These are phyloP conservation scores for Neofusicoccum ribis DNA, from an alignment of 2,329 filamentous ascomycete genomes.

Conservation along the genomic window DNA sequence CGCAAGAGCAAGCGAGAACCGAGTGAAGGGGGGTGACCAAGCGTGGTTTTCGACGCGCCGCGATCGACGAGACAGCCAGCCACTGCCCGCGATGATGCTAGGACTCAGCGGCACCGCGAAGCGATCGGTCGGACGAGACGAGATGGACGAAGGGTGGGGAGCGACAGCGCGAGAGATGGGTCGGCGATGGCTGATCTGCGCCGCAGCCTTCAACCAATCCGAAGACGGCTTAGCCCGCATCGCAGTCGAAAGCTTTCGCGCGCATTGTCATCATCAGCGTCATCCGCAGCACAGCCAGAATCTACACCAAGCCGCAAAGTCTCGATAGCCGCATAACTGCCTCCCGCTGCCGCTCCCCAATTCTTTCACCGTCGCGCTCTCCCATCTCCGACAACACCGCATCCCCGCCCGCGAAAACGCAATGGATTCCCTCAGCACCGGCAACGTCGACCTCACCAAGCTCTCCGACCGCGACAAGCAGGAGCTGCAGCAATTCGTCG, in stretches of 20 bases:
- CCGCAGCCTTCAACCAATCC: background rate
- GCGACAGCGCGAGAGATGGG: background rate
- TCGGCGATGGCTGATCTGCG: conserved; percentile 2
- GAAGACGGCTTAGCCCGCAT: background rate
- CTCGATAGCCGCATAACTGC: background rate
- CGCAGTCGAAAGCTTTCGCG: conserved; percentile 6
- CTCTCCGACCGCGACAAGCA: conserved; percentile 81
- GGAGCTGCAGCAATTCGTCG: conserved; percentile 83
- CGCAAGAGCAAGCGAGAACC: background rate
- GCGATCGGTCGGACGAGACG: background rate
- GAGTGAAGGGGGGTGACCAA: too few species aligned
- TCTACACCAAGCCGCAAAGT: background rate
- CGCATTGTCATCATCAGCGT: conserved; percentile 16
- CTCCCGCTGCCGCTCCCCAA: too few species aligned
- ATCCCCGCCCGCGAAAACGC: background rate
- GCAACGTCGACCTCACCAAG: conserved; percentile 61
- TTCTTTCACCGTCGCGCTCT: background rate
- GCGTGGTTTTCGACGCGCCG: background rate
- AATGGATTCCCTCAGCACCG: conserved; percentile 8
- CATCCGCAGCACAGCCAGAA: background rate
- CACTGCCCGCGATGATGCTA: too few species aligned
- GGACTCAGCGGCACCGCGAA: too few species aligned
- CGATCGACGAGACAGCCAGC: background rate
- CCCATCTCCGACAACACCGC: background rate
- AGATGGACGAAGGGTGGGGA: background rate